phyloP scores from a whole-genome alignment of 768 basidiomycete species.

The Mycena rebaudengoi region DNA sequence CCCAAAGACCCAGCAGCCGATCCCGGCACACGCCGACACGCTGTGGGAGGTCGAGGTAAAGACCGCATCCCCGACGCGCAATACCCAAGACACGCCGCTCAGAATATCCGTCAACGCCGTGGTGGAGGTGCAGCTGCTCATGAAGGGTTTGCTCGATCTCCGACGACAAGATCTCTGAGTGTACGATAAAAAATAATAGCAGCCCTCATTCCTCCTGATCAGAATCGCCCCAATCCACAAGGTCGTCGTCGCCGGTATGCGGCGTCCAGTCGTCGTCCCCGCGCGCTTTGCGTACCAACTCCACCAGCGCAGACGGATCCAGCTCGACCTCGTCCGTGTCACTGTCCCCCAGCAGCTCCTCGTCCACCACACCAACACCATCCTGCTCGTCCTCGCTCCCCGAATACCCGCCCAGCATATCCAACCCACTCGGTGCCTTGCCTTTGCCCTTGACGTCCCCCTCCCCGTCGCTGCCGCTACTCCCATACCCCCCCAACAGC shows the following conservation, averaged over 20 bases:
- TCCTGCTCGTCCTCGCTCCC: constrained; percentile 49
- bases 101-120: constrained; percentile 75
- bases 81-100: constrained; percentile 81
- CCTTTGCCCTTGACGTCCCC: constrained; percentile 32
- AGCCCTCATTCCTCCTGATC: constrained; percentile 37
- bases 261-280: constrained; percentile 34
- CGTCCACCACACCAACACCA: constrained; percentile 20
- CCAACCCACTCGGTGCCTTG: constrained; percentile 43
- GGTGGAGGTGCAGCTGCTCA: constrained; percentile 80
- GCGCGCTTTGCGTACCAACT: constrained; percentile 43
- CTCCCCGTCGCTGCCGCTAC: constrained; percentile 51
- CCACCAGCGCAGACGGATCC: constrained; percentile 45
- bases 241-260: constrained; percentile 39
- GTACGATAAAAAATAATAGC: neutral
- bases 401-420: constrained; percentile 50
- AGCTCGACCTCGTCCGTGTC: constrained; percentile 41
- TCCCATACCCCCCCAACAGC: constrained; percentile 70
- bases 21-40: constrained; percentile 80
- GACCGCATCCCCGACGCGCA: constrained; percentile 80
- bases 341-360: neutral
- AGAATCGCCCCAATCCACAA: constrained; percentile 62
- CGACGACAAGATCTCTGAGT: constrained; percentile 72
- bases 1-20: constrained; percentile 76
- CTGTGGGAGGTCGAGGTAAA: constrained; percentile 92
- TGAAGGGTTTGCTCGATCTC: constrained; percentile 86